Evolutionary conservation across 148 eudicot genomes (phyloP), one percentile per base, ranked within the genome.

Genomic region (Oxyria digyna): DNA sequence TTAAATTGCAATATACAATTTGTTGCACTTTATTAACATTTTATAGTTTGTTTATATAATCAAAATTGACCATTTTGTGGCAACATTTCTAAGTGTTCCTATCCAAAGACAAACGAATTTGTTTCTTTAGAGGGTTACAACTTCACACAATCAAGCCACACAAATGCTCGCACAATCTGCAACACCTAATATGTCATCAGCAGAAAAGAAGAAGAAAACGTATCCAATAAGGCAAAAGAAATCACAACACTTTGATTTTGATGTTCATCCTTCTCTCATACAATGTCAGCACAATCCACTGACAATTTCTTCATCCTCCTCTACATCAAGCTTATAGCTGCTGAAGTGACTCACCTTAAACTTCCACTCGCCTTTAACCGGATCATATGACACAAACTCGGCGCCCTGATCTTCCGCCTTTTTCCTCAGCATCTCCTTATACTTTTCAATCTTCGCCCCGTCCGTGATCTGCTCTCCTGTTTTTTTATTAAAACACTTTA

Each of bases 331-430:
- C 38, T 59, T 59, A 31, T 59, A 59, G 13, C 65, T 59, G 65
- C 65, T 59, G 35, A 91, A 91, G 77, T 95, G 99, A 64, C 54
- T 71, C 31, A 95, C 99, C 76, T 83, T 81, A 77, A 95, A 91
- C 70, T 81, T 88, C 99, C 99, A 95, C 74, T 95, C 97, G 42
- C 96, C 99, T 74, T 84, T 83, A 23, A 78, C 78, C 0, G 99
- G 85, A 43, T 95, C 93, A 72, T 87, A 95, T 0, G 93, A 95
- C 67, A 95, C 74, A 79, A 85, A 95, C 72, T 91, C 91, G 14
- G 97, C 97, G 62, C 91, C 96, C 77, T 91, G 99, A 40, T 95
- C 97, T 76, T 84, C 87, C 0, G 96, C 93, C 74, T 95, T 91
- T 37, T 81, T 88, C 71, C 74, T 87, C 6, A 95, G 93, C 93